Base-by-base conservation (phyloP, 768 basidiomycete species). In the Leccinellum rugosiceps region DNA sequence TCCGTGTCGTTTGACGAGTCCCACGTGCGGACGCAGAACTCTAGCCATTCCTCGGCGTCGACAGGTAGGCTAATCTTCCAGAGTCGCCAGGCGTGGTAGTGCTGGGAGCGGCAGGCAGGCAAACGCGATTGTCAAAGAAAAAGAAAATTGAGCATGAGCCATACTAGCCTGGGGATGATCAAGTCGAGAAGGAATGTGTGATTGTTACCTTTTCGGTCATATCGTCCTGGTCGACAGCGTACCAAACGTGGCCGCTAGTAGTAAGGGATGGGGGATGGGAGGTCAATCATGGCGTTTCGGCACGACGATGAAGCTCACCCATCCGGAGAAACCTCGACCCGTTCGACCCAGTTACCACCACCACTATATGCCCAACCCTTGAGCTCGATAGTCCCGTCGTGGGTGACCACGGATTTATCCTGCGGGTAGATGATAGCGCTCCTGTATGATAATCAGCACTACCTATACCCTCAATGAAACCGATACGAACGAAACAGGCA, bases 1-100 rank as follows among this genome's bases (percentile, higher is more conserved):
- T 83, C 78, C 3, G 81, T 83, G 61, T 83, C 83, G 68, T 79
- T 79, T 8, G 80, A 79, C n/a, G 79, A 80, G 60, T 83, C 81
- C 81, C 82, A 83, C 0, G 78, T 77, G 50, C 81, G 77, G 21
- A 79, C 80, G 55, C 78, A 79, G 69, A 83, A 78, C 60, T 83
- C 81, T 35, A 82, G 74, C 80, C 81, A 83, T 6, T 81, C 81
- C 60, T 83, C 80, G 4, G 80, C 81, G 43, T 80, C 78, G 38
- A 82, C 77, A 6, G 80, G 81, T 0, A 83, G 53, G 13, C 77
- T 74, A 44, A 81, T 77, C 58, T 74, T 77, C 82, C 81, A 83
- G 15, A 83, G 72, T 46, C 82, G 67, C 80, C 79, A 83, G 1
- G 81, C 80, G 53, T 81, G 75, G 63, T 82, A 83, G 60, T 82